Conservation (phyloP, 352 stramenopile genomes). For the Aphanomyces stellatus region DNA sequence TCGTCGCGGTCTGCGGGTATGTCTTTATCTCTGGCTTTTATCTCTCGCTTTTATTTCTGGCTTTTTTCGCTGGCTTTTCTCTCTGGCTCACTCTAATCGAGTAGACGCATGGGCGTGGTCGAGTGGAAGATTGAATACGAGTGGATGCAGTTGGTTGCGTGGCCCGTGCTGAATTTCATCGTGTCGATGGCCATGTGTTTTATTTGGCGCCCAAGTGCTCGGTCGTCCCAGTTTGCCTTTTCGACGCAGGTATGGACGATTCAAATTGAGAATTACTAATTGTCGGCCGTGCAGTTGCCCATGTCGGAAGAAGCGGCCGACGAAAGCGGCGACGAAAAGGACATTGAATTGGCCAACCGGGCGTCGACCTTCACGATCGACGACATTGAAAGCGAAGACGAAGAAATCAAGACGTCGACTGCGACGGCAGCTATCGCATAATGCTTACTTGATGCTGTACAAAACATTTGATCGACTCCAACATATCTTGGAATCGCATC, state of each 20-base stretch:
- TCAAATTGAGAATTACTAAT: not conserved
- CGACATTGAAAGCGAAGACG: conserved; percentile 15
- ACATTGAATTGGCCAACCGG: conserved; percentile 28
- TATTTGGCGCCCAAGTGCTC: conserved; percentile 84
- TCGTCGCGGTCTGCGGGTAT: conserved; percentile 54
- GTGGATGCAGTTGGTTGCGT: conserved; percentile 88
- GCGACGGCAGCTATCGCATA: too few species aligned
- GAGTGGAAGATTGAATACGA: conserved; percentile 88
- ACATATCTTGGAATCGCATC: too few species aligned
- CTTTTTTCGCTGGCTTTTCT: too few species aligned
- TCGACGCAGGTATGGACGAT: conserved; percentile 62
- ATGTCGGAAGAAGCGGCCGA: conserved; percentile 62
- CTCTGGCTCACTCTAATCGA: too few species aligned
- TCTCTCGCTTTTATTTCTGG: too few species aligned
- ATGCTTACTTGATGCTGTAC: too few species aligned
- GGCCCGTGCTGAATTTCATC: conserved; percentile 87
- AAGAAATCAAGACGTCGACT: conserved; percentile 29
- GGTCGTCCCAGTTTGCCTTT: conserved; percentile 78
- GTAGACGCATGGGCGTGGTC: conserved; percentile 70
- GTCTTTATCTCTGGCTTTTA: not conserved
- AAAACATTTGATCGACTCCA: too few species aligned
- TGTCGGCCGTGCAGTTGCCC: conserved; percentile 38
- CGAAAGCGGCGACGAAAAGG: conserved; percentile 64
- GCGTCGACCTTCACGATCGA: not conserved
- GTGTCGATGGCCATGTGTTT: conserved; percentile 83